A percentile compares a stretch with the other conserved stretches of the same genome.
phyloP scores from a whole-genome alignment of 1,284 basidiomycete genomes.

The Ustilago loliicola region DNA sequence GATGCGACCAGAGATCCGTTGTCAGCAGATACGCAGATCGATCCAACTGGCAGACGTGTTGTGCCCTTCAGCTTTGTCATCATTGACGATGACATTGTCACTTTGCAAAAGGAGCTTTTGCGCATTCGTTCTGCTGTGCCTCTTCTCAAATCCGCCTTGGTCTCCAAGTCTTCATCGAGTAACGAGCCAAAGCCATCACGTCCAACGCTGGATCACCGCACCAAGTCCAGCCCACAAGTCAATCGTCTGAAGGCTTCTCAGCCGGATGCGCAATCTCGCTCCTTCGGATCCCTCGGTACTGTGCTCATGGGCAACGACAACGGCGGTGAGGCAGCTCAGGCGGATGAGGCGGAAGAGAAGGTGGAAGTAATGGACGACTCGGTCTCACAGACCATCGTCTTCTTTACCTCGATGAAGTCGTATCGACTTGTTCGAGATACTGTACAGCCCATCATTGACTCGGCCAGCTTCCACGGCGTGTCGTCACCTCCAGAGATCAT shows the following conservation, averaged over 20 bases:
- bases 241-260: slow-evolving; percentile 40
- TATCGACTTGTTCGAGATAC: slow-evolving; percentile 50
- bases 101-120: slow-evolving; percentile 56
- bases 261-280: slow-evolving; percentile 19
- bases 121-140: slow-evolving; percentile 59
- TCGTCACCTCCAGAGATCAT: slow-evolving; percentile 58
- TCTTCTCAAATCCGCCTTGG: slow-evolving; percentile 49
- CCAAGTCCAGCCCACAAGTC: slow-evolving; percentile 54
- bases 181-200: slow-evolving; percentile 9
- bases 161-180: slow-evolving; percentile 15
- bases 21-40: slow-evolving; percentile 15
- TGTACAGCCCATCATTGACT: slow-evolving; percentile 58
- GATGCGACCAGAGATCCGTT: neutral
- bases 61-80: slow-evolving; percentile 60
- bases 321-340: neutral
- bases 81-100: slow-evolving; percentile 62
- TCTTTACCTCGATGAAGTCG: slow-evolving; percentile 58
- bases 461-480: slow-evolving; percentile 42
- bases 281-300: slow-evolving; percentile 29
- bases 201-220: slow-evolving; percentile 42
- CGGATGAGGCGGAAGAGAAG: neutral
- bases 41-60: slow-evolving; percentile 20
- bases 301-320: slow-evolving; percentile 12
- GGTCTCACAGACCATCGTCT: slow-evolving; percentile 57
- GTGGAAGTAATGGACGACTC: slow-evolving; percentile 19